Evolutionary conservation across 2,329 filamentous ascomycete species (phyloP).

Genomic region (Sporothrix protearum): DNA sequence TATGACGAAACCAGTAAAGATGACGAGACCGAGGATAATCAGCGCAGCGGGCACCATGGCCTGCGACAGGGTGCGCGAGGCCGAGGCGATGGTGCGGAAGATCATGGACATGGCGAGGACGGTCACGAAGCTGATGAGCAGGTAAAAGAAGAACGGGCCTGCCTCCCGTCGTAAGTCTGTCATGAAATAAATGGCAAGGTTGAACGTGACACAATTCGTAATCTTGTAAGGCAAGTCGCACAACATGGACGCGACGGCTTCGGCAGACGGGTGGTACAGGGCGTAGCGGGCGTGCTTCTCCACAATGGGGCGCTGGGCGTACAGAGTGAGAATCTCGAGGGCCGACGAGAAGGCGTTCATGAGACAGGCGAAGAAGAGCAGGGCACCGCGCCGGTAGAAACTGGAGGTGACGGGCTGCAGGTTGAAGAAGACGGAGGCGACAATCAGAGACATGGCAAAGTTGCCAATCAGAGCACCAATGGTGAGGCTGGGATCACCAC

Average conservation of each 20-base stretch:
- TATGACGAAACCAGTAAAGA: conserved; percentile 67
- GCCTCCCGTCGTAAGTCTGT: conserved; percentile 71
- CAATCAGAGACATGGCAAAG: conserved; percentile 70
- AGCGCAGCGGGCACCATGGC: conserved; percentile 59
- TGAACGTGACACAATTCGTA: conserved; percentile 70
- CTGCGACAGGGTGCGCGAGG: conserved; percentile 66
- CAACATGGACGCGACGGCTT: conserved; percentile 83
- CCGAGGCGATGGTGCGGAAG: conserved; percentile 75
- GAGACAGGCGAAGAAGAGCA: conserved; percentile 83
- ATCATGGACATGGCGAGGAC: conserved; percentile 81
- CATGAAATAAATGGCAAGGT: conserved; percentile 82
- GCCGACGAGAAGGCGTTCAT: conserved; percentile 81
- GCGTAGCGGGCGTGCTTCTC: conserved; percentile 87
- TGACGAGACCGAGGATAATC: conserved; percentile 63
- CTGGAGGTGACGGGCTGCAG: conserved; percentile 60
- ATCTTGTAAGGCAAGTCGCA: conserved; percentile 83
- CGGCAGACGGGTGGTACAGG: conserved; percentile 82
- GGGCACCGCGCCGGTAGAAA: conserved; percentile 74
- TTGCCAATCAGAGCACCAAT: conserved; percentile 68
- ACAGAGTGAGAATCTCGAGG: conserved; percentile 80
- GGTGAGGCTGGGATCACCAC: conserved; percentile 72
- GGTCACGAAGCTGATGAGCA: conserved; percentile 69
- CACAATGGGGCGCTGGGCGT: conserved; percentile 84
- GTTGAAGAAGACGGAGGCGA: conserved; percentile 79
- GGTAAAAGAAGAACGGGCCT: conserved; percentile 80